Base-by-base conservation (phyloP, 169 alveolate species). In the Plasmodium malariae region DNA sequence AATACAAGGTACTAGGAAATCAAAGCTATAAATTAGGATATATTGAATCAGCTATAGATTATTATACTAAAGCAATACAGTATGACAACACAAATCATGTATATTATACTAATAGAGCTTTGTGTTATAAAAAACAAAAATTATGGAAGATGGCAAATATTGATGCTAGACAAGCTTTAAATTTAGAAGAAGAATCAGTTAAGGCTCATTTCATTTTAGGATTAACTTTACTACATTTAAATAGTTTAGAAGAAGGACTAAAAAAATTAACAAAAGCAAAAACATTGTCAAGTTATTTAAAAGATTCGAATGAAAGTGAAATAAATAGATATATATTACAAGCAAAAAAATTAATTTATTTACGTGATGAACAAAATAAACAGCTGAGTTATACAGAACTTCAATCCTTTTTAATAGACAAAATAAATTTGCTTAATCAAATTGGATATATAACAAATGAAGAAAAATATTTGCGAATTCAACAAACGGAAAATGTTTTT, bases 161-260 rank as follows among this genome's bases (percentile, higher is more conserved):
- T 36, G 97, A 95, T 57, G 95, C 95, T 14, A 71, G 95, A 12
- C 92, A 78, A 26, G 97, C 97, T 11, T 76, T 93, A 78, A 93
- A 93, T 49, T 93, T 95, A 43, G 97, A 95, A 43, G 96, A 89
- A 63, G 93, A 93, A 57, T 94, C 95, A 12, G 96, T 95, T 11
- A 95, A 95, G 87, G 97, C 97, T 0, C 97, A 94, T 68, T 95
- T 92, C 73, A 93, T 91, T 62, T 87, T 94, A 26, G 97, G 97
- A 55, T 93, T 94, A 59, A 96, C 97, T 19, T 88, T 95, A n/a
- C 85, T 95, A 26, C 96, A 95, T 54, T 71, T 95, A 65, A 96
- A 96, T 93, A 85, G 51, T 32, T 87, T 93, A 65, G 93, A 86
- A 71, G 96, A 93, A 87, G 96, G 96, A 7, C 87, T 93, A 62